Evolutionary conservation across 495 filamentous ascomycete species (phyloP), one percentile per base, ranked within the genome.

Genomic region (Penicillium macrosclerotiorum): DNA sequence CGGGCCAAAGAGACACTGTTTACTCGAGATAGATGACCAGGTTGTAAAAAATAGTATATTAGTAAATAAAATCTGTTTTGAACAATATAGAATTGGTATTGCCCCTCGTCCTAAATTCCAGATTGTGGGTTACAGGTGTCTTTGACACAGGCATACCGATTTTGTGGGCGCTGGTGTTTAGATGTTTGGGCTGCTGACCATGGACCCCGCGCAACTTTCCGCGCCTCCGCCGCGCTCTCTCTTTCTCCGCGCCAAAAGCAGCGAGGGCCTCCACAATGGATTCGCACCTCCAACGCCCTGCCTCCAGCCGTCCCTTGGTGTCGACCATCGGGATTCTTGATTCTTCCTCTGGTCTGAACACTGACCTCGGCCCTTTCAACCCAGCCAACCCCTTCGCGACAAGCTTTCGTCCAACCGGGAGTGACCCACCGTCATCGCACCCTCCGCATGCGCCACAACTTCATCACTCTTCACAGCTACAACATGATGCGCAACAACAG

Each of bases 221-320:
- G 48, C 43, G 50, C 49, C 40, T 70, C 60, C 33, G 62, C 27
- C 61, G 17, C 35, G 31, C 30, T 42, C 38, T 43, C 34, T 32
- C 40, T 39, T 42, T 52, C 42, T 51, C 55, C 55, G 46, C 55
- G 49, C 34, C 34, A 57, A 46, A 42, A 49, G 35, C 52, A 54
- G 37, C 47, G 51, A 22, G 25, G 55, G 53, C 29, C 32, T 45
- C 26, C 45, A 48, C 22, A 29, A 58, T 58, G 57, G 47, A 60
- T 53, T 39, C 55, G 8, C 32, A 44, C 27, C 43, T 45, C 30
- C 39, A 37, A 36, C 30, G 23, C 16, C n/a, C 13, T 5, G 4
- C 50, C 38, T 51, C 33, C 33, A 34, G 38, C 39, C 43, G 38
- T 17, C 33, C 38, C n/a, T 23, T 43, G 39, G 25, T 45, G 26